A percentile compares a stretch with the other conserved stretches of the same genome.
phyloP scores from a whole-genome alignment of 495 filamentous ascomycete genomes.

The Elaphomyces granulatus region DNA sequence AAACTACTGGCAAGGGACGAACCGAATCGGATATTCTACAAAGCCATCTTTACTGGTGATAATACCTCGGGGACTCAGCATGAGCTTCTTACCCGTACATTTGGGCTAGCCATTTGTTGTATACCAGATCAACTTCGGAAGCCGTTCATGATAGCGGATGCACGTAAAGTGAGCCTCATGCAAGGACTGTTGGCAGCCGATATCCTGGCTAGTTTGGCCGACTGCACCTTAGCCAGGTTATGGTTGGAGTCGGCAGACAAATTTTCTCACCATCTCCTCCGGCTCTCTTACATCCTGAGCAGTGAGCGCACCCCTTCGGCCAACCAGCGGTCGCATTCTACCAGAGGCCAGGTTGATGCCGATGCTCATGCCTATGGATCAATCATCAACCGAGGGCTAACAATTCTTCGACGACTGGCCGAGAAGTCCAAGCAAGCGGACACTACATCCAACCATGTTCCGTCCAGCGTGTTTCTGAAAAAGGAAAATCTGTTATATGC shows the following conservation, averaged over 20 bases:
- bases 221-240: conserved; percentile 52
- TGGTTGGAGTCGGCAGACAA: conserved; percentile 83
- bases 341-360: conserved; percentile 23
- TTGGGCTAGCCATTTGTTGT: conserved; percentile 73
- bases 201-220: conserved; percentile 62
- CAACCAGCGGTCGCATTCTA: conserved; percentile 18
- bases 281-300: conserved; percentile 55
- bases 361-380: conserved; percentile 34
- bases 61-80: conserved; percentile 43
- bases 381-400: conserved; percentile 56
- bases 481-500: conserved; percentile 58
- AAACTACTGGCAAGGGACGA: conserved; percentile 90
- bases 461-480: conserved; percentile 49
- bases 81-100: conserved; percentile 77
- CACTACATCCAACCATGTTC: conserved; percentile 33
- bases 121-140: conserved; percentile 51
- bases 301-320: conserved; percentile 35
- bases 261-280: conserved; percentile 65
- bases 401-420: conserved; percentile 50
- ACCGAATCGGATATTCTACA: conserved; percentile 74
- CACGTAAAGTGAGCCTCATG: conserved; percentile 71
- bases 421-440: conserved; percentile 58
- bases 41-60: conserved; percentile 63
- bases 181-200: conserved; percentile 88
- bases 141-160: conserved; percentile 52